Base-by-base conservation (phyloP, 2,329 filamentous ascomycete genomes). In the Arthrobotrys entomopaga region DNA sequence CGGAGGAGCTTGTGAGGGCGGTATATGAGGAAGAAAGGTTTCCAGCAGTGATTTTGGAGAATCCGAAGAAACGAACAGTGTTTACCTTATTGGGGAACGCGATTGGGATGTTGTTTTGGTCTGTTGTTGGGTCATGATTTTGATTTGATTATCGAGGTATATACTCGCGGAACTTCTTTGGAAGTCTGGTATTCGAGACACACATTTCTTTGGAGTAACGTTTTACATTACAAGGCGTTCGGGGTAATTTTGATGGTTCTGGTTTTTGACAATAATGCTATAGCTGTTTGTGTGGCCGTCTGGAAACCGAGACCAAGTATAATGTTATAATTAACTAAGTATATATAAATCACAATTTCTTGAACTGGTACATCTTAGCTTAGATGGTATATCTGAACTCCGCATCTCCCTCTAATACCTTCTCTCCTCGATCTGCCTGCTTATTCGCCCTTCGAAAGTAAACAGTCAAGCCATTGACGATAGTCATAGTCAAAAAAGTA, bases 21-120 rank as follows among this genome's bases (percentile, higher is more conserved):
- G 78, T 81, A 16, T 81, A 79, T 58, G 78, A 76, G 15, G 80
- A 81, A 49, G 80, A 81, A 77, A 75, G 80, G 10, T 78, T 81
- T 42, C 79, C 79, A 7, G 79, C 80, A 8, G 72, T 76, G n/a
- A 73, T 80, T 34, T 63, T 80, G 11, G 56, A 79, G n/a, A 80
- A 80, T 24, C 64, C 76, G 26, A 67, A 67, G 46, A 67, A 43
- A 26, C 58, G 76, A 52, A 79, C 76, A 46, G 74, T 78, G 74
- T 76, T 77, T 26, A 77, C 65, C 11, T 65, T 77, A 54, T 58
- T 77, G 42, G 76, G 76, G 6, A 78, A 77, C 50, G 77, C 75
- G 2, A 52, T 77, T 4, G 73, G 65, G 3, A 76, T 77, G 73
- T 50, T 77, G 38, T 69, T 58, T 34, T 77, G 75, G 75, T 64